These are phyloP conservation scores for Phellinidium pouzarii DNA, from an alignment of 1,284 basidiomycete species.

Conservation along the genomic window DNA sequence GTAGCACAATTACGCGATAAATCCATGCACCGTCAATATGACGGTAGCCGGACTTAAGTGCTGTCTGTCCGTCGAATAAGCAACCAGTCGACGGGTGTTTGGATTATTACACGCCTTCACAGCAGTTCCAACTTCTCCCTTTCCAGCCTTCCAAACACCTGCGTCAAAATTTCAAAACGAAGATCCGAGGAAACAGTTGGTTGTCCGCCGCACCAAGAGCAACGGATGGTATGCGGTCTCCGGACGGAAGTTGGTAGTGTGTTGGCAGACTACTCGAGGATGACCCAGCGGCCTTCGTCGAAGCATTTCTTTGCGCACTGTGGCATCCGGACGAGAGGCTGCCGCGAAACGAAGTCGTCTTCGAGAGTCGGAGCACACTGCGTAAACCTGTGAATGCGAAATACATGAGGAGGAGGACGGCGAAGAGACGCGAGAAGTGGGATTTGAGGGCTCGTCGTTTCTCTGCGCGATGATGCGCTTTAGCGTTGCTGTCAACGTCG, in stretches of 20 bases:
- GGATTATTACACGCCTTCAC: conserved; percentile 37
- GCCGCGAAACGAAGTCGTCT: not conserved
- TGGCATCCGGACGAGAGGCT: conserved; percentile 22
- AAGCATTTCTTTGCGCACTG: conserved; percentile 24
- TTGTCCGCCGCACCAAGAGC: conserved; percentile 40
- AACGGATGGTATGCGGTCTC: conserved; percentile 54
- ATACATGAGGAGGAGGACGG: conserved; percentile 4
- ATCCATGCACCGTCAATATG: conserved; percentile 38
- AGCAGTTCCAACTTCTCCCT: conserved; percentile 49
- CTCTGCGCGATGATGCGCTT: not conserved
- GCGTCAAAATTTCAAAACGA: not conserved
- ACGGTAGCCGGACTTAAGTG: conserved; percentile 38
- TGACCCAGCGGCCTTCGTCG: conserved; percentile 19
- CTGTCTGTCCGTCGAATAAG: conserved; percentile 20
- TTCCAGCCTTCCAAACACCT: conserved; percentile 60
- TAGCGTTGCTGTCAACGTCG: not conserved
- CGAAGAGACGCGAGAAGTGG: not conserved
- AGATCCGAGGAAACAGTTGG: not conserved
- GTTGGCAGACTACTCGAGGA: conserved; percentile 32
- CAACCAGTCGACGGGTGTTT: not conserved
- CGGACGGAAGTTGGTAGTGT: conserved; percentile 51
- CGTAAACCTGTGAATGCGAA: conserved; percentile 12
- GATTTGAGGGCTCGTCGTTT: not conserved
- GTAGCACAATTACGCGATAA: conserved; percentile 16
- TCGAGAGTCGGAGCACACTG: conserved; percentile 5